Evolutionary conservation across 1,139 yeast genomes (phyloP).

Genomic region (Taphrina pruni): DNA sequence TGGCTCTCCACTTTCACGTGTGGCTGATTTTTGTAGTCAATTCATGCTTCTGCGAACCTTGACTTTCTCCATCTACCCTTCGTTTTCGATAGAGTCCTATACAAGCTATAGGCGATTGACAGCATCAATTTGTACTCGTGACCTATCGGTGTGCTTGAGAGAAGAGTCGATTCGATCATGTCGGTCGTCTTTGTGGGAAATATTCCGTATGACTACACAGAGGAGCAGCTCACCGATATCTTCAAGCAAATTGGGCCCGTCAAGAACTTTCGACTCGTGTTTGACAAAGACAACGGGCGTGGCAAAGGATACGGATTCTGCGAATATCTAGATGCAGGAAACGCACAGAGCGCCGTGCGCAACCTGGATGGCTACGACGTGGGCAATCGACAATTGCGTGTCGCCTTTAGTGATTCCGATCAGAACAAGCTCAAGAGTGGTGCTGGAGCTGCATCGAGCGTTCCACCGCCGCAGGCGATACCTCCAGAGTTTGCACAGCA

Average conservation of each 20-base stretch:
- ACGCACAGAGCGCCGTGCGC: constrained; percentile 90
- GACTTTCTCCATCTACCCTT: neutral
- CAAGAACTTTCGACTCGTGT: constrained; percentile 70
- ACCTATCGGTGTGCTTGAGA: too few relatives aligned
- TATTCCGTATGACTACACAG: constrained; percentile 79
- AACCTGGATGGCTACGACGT: constrained; percentile 80
- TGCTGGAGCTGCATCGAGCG: constrained; percentile 47
- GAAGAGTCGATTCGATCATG: neutral
- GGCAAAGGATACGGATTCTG: constrained; percentile 91
- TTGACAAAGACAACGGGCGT: constrained; percentile 87
- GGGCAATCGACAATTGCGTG: constrained; percentile 73
- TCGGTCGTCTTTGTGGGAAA: constrained; percentile 57
- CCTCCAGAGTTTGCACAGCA: constrained; percentile 34
- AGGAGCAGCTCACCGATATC: constrained; percentile 72
- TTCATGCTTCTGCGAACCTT: neutral
- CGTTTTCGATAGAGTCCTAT: neutral
- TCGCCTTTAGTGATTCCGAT: constrained; percentile 57
- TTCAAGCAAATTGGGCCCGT: constrained; percentile 76
- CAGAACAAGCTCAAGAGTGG: constrained; percentile 52
- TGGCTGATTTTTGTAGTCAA: neutral
- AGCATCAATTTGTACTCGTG: neutral
- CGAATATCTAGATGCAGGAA: constrained; percentile 65
- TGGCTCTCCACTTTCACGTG: constrained; percentile 11
- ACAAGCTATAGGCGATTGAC: neutral
- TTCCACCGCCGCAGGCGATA: constrained; percentile 48